Conservation (phyloP, 2,329 filamentous ascomycete genomes). For the Ophiostoma sp. region DNA sequence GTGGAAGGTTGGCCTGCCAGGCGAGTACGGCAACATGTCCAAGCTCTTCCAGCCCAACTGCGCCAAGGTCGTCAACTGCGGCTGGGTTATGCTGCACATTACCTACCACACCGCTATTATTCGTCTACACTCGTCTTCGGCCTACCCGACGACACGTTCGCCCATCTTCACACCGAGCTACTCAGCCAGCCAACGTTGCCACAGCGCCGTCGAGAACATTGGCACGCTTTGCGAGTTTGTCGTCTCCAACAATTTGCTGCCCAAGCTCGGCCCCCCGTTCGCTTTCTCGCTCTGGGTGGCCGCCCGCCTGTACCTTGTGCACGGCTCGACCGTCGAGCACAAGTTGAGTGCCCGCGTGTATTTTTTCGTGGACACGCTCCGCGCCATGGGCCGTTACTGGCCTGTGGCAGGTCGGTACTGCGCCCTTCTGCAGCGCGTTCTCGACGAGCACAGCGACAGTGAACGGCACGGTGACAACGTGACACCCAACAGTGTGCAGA, state of each 20-base stretch:
- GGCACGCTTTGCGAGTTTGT: slow-evolving; percentile 77
- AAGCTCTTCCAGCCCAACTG: slow-evolving; percentile 71
- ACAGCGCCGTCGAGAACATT: slow-evolving; percentile 80
- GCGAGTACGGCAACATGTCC: slow-evolving; percentile 81
- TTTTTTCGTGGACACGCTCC: slow-evolving; percentile 78
- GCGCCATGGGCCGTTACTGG: slow-evolving; percentile 81
- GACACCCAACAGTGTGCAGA: slow-evolving; percentile 80
- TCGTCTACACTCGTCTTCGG: slow-evolving; percentile 85
- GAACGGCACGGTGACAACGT: slow-evolving; percentile 72
- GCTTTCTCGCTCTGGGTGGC: slow-evolving; percentile 93
- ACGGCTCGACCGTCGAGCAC: slow-evolving; percentile 85
- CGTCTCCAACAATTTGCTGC: slow-evolving; percentile 69
- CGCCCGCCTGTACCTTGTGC: slow-evolving; percentile 80
- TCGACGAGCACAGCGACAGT: slow-evolving; percentile 82
- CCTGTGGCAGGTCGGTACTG: slow-evolving; percentile 82
- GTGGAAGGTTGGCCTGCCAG: slow-evolving; percentile 82
- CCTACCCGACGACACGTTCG: slow-evolving; percentile 85
- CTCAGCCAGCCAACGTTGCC: slow-evolving; percentile 78
- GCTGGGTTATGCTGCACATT: slow-evolving; percentile 88
- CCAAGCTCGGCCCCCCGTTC: slow-evolving; percentile 84
- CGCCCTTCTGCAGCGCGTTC: slow-evolving; percentile 73
- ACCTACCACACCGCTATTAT: slow-evolving; percentile 90
- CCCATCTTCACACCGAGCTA: slow-evolving; percentile 88
- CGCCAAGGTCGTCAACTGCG: slow-evolving; percentile 71
- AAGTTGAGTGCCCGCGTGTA: slow-evolving; percentile 76